Evolutionary conservation across 192 early-diverging fungal genomes (phyloP), one percentile per base, ranked within the genome.

Genomic region (Pilaira anomala): DNA sequence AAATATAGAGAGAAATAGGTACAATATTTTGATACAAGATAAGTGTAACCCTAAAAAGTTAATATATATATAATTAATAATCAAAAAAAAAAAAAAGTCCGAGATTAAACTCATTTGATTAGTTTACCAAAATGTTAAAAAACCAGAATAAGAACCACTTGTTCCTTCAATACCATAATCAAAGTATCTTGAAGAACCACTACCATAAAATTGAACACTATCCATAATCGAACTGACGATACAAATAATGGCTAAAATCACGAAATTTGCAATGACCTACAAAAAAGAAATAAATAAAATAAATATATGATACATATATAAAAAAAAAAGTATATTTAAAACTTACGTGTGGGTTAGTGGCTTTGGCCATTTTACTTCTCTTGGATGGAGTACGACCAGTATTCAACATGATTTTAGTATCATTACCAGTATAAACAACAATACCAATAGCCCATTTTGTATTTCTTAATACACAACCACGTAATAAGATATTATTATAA

Each of bases 321-420:
- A 69, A 46, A 48, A 45, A 76, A 21, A 46, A 46, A 45, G 24
- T 46, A 42, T 33, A 12, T 60, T 11, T 11, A 44, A 24, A 25
- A 63, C 72, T 74, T 65, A 91, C 88, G 65, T 91, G 90, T 50
- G 91, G 89, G 77, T 96, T 98, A 65, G 96, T 91, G 63, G 91
- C 89, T 62, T 89, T 84, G 73, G 95, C 94, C 60, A 97, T 92
- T 45, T 86, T 80, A 73, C 89, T 91, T 30, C 93, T 88, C 73
- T 98, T 99, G 42, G 87, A 90, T 11, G 95, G 95, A 1, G 95
- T 97, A 48, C 83, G 82, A 22, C 95, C 94, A 2, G 92, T 86
- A 68, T 99, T 99, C 60, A 96, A 74, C 89, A 96, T 93, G 49
- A 99, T 93, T 74, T 98, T 97, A 19, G 94, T 91, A n/a, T 99